phyloP scores from a whole-genome alignment of 768 basidiomycete genomes.

The Boletus rubropictus region DNA sequence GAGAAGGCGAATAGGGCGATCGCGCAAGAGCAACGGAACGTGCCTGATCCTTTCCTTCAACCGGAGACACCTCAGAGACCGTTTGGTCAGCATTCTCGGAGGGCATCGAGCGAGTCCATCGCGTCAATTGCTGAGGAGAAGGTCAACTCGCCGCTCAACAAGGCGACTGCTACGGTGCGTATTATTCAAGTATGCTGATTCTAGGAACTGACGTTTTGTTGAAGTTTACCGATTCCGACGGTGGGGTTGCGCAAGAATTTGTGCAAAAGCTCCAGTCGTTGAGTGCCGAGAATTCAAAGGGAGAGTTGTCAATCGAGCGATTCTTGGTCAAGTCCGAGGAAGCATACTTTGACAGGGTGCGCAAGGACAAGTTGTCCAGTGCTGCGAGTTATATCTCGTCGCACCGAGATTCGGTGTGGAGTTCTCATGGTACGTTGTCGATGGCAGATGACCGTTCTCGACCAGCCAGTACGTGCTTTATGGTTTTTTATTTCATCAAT shows the following conservation, averaged over 20 bases:
- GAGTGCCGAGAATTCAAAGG: slow-evolving; percentile 82
- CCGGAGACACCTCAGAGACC: slow-evolving; percentile 63
- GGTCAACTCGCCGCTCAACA: slow-evolving; percentile 84
- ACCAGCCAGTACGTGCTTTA: slow-evolving; percentile 58
- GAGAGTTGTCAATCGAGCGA: slow-evolving; percentile 88
- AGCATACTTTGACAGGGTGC: slow-evolving; percentile 85
- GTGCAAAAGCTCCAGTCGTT: slow-evolving; percentile 77
- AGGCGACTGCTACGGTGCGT: slow-evolving; percentile 80
- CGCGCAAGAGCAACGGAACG: slow-evolving; percentile 68
- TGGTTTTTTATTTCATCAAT: slow-evolving; percentile 9
- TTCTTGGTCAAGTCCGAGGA: slow-evolving; percentile 89
- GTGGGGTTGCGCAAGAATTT: slow-evolving; percentile 85
- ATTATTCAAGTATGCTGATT: background rate
- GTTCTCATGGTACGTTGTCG: slow-evolving; percentile 43
- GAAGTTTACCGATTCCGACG: slow-evolving; percentile 90
- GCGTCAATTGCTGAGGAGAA: slow-evolving; percentile 90
- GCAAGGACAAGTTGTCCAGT: slow-evolving; percentile 80
- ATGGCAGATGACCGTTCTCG: slow-evolving; percentile 58
- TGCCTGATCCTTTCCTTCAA: slow-evolving; percentile 78
- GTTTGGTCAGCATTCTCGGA: slow-evolving; percentile 75
- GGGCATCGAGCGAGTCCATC: slow-evolving; percentile 86
- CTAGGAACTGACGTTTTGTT: background rate
- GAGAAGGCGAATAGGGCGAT: slow-evolving; percentile 82
- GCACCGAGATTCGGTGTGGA: slow-evolving; percentile 77
- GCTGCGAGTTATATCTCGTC: slow-evolving; percentile 77